Base-by-base conservation (phyloP, 768 basidiomycete genomes). In the Psilocybe tampanensis region DNA sequence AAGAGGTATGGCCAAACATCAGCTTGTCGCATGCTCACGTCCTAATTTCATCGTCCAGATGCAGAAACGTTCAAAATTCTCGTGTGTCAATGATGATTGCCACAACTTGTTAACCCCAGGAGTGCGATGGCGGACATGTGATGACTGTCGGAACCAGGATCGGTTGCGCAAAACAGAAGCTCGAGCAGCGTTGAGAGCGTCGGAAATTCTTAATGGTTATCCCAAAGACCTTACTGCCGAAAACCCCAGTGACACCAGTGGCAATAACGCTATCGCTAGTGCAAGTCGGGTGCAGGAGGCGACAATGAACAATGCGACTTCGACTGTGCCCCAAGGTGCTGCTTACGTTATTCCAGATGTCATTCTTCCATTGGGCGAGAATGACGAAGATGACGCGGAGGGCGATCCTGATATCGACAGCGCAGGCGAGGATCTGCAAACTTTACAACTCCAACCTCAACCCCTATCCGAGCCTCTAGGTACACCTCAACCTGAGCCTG, bases 121-220 rank as follows among this genome's bases (percentile, higher is more conserved):
- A 24, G 67, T 70, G 12, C 76, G 80, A 0, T 83, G 80, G 81
- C 76, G 79, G 58, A 77, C 73, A 61, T 83, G 82, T 58, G 80
- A 81, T 5, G 59, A 65, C 23, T 82, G 81, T 61, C 70, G 79
- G n/a, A 70, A 66, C 54, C 65, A 61, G 48, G 73, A 74, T 55
- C 70, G 74, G 19, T 55, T 62, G 47, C 64, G 66, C 21, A 71
- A 62, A 43, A 41, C 57, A 66, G 52, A 71, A 63, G 58, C 52
- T 13, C 13, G 55, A 26, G 22, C 21, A 1, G 55, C 43, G 17
- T 44, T 49, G 23, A 54, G 54, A 36, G 47, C 44, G 6, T 42
- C 47, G 19, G 56, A 61, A 44, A 52, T 33, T n/a, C n/a, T n/a
- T n/a, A n/a, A n/a, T n/a, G n/a, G n/a, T n/a, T n/a, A n/a, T n/a